Percentiles rank a stretch among this genome's conserved stretches.
Conservation (phyloP, 176 grass and related monocot genomes). For the Ensete glaucum region DNA sequence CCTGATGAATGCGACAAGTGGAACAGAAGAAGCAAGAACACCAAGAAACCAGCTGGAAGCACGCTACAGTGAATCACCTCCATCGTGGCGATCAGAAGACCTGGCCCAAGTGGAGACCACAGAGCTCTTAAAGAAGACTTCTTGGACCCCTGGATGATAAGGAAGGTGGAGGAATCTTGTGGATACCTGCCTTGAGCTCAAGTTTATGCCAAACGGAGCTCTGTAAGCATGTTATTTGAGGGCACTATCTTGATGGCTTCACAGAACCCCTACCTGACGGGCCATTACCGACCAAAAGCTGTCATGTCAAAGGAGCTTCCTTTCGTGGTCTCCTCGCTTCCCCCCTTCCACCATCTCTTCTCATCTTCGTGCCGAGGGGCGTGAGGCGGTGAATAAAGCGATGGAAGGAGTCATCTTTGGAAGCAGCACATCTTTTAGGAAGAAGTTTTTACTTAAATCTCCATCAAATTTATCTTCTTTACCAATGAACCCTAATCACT, state of each 20-base stretch:
- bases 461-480: too few relatives aligned
- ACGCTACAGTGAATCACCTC: constrained; percentile 9
- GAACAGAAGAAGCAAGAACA: constrained; percentile 18
- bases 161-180: constrained; percentile 1
- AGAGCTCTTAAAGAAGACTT: constrained; percentile 12
- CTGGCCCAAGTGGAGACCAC: background rate
- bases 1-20: constrained; percentile 17
- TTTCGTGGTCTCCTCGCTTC: background rate
- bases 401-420: too few relatives aligned
- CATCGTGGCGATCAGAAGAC: constrained; percentile 4
- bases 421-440: too few relatives aligned
- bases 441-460: too few relatives aligned
- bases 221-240: constrained; percentile 12
- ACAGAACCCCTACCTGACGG: background rate
- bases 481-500: too few relatives aligned
- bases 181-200: constrained; percentile 43
- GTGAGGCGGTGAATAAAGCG: too few relatives aligned
- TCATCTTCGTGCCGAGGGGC: too few relatives aligned
- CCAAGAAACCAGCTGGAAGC: constrained; percentile 15
- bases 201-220: constrained; percentile 55
- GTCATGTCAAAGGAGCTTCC: background rate
- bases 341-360: background rate
- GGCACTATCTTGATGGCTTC: background rate
- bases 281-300: background rate
- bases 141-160: background rate